Evolutionary conservation across 495 filamentous ascomycete genomes (phyloP).

Genomic region (Penicillium tannophilum): DNA sequence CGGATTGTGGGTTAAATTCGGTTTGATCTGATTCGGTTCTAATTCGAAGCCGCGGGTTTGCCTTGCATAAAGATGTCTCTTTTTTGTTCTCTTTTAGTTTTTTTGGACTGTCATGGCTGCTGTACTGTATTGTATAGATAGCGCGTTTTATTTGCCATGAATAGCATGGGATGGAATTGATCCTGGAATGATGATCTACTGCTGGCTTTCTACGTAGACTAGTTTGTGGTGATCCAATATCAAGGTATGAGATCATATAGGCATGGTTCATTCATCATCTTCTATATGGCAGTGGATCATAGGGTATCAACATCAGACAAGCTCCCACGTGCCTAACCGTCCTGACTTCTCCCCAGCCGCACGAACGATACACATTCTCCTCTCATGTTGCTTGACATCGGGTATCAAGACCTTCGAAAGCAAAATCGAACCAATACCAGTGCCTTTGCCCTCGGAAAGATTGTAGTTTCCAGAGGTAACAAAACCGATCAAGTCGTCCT

Average conservation of each 20-base stretch:
- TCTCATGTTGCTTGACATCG: slow-evolving; percentile 32
- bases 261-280: slow-evolving; percentile 2
- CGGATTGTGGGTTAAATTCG: slow-evolving; percentile 64
- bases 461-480: slow-evolving; percentile 86
- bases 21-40: background rate
- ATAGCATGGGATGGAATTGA: slow-evolving; percentile 18
- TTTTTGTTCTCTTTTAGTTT: slow-evolving; percentile 13
- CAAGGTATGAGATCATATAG: slow-evolving; percentile 1
- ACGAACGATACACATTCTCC: slow-evolving; percentile 74
- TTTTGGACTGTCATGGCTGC: slow-evolving; percentile 20
- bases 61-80: slow-evolving; percentile 14
- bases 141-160: slow-evolving; percentile 22
- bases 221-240: background rate
- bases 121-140: slow-evolving; percentile 39
- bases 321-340: slow-evolving; percentile 79
- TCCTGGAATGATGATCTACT: slow-evolving; percentile 16
- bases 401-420: slow-evolving; percentile 54
- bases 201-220: background rate
- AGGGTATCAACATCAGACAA: slow-evolving; percentile 46
- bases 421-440: slow-evolving; percentile 72
- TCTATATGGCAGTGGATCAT: slow-evolving; percentile 19
- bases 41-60: slow-evolving; percentile 13
- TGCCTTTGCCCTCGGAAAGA: slow-evolving; percentile 72
- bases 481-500: slow-evolving; percentile 85
- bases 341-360: slow-evolving; percentile 75